Evolutionary conservation across 164 flowering plant species (phyloP).

Genomic region (Stephania japonica): DNA sequence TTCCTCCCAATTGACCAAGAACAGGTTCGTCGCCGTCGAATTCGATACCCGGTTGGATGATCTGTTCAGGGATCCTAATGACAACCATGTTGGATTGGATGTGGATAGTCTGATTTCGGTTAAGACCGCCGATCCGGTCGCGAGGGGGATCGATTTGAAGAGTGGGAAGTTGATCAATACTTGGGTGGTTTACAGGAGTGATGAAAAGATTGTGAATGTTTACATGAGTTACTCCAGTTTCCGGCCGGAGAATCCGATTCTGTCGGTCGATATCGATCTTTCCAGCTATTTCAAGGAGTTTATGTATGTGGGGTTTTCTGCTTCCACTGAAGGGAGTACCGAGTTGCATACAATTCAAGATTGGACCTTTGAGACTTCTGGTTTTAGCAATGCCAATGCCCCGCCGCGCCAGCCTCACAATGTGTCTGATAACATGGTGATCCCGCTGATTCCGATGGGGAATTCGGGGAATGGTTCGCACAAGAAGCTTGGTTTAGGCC

Average conservation of each 20-base stretch:
- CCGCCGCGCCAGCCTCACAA: constrained; percentile 38
- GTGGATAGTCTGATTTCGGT: constrained; percentile 51
- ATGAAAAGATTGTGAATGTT: constrained; percentile 35
- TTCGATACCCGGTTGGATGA: constrained; percentile 66
- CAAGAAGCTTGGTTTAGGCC: constrained; percentile 43
- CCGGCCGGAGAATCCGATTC: constrained; percentile 48
- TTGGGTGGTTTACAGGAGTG: constrained; percentile 72
- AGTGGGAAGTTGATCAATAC: constrained; percentile 64
- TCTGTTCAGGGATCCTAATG: constrained; percentile 54
- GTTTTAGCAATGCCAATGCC: constrained; percentile 9
- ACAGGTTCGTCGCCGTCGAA: constrained; percentile 67
- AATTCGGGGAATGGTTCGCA: constrained; percentile 20
- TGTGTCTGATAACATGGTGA: constrained; percentile 45
- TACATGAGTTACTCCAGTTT: constrained; percentile 53
- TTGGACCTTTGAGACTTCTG: constrained; percentile 57
- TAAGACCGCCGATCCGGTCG: constrained; percentile 36
- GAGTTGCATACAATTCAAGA: constrained; percentile 58
- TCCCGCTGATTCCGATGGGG: constrained; percentile 28
- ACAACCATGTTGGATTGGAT: constrained; percentile 76
- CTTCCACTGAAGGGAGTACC: constrained; percentile 82
- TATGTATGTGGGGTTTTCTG: constrained; percentile 79
- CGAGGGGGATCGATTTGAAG: constrained; percentile 49
- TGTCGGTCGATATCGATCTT: constrained; percentile 47
- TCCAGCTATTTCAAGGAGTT: constrained; percentile 38
- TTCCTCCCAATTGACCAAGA: constrained; percentile 44